Conservation (phyloP, 2,329 filamentous ascomycete genomes). For the Hypoxylon sp. region DNA sequence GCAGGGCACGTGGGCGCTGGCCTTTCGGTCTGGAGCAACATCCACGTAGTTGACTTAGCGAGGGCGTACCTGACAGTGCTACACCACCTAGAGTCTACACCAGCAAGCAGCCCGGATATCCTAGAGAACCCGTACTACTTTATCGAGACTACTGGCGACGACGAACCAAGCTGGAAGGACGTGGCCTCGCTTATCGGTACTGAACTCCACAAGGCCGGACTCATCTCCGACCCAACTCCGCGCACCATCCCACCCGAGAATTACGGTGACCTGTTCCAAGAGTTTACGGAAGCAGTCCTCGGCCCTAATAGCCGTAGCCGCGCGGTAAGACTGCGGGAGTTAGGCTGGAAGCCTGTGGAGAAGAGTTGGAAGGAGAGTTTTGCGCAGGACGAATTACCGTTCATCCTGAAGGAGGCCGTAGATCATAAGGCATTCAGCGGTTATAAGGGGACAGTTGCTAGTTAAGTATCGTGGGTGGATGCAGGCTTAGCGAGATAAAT, state of each 20-base stretch:
- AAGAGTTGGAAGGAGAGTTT: constrained; percentile 59
- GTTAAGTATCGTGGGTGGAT: constrained; percentile 14
- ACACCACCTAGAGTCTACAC: constrained; percentile 60
- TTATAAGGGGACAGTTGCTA: constrained; percentile 36
- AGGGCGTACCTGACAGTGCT: constrained; percentile 61
- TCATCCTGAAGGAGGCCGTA: constrained; percentile 53
- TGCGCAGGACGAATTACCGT: constrained; percentile 61
- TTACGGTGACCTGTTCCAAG: constrained; percentile 60
- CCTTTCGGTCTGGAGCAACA: constrained; percentile 58
- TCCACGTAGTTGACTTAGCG: constrained; percentile 65
- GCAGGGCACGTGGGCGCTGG: constrained; percentile 63
- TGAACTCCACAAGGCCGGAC: constrained; percentile 57
- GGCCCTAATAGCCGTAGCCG: constrained; percentile 61
- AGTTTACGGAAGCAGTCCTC: constrained; percentile 56
- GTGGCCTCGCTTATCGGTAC: constrained; percentile 58
- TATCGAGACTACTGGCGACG: constrained; percentile 59
- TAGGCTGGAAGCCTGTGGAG: constrained; percentile 63
- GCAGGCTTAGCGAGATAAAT: background rate
- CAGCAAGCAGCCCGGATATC: constrained; percentile 48
- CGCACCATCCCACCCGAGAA: constrained; percentile 55
- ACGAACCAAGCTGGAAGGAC: constrained; percentile 62
- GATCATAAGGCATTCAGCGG: constrained; percentile 42
- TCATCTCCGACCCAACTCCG: constrained; percentile 56
- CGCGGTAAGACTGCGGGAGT: constrained; percentile 59
- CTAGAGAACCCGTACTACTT: constrained; percentile 66